Percentiles rank a stretch among this genome's conserved stretches.
Conservation (phyloP, 2,329 filamentous ascomycete genomes). For the Rhynchosporium secalis region DNA sequence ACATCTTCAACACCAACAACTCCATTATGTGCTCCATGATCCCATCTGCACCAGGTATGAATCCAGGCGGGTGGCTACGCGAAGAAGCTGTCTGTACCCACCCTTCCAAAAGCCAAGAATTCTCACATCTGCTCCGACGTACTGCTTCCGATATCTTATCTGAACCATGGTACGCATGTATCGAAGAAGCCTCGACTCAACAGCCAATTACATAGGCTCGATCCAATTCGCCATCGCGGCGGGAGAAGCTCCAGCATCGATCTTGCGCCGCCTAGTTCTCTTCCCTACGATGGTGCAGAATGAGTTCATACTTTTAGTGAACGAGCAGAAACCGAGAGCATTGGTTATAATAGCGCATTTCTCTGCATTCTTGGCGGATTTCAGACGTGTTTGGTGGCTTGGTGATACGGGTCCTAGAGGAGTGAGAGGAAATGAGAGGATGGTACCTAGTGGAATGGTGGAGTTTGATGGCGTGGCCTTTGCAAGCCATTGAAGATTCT, state of each 20-base stretch:
- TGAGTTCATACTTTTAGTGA: conserved; percentile 22
- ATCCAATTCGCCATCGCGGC: conserved; percentile 19
- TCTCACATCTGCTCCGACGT: conserved; percentile 23
- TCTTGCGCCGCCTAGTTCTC: conserved; percentile 22
- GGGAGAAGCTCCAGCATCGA: conserved; percentile 1
- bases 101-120: conserved; percentile 20
- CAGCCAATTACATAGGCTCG: conserved; percentile 25
- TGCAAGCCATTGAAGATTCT: conserved; percentile 20
- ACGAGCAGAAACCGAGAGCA: conserved; percentile 26
- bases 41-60: conserved; percentile 15
- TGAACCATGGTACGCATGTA: conserved; percentile 27
- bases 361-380: conserved; percentile 39
- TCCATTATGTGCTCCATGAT: conserved; percentile 25
- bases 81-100: conserved; percentile 19
- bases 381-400: conserved; percentile 43
- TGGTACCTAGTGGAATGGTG: conserved; percentile 23
- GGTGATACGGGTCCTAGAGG: conserved; percentile 25
- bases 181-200: conserved; percentile 22
- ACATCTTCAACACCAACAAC: conserved; percentile 18
- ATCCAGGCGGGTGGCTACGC: not conserved
- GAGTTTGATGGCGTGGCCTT: conserved; percentile 25
- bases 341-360: conserved; percentile 39
- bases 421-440: conserved; percentile 22
- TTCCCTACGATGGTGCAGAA: conserved; percentile 22
- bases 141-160: conserved; percentile 14